These are phyloP conservation scores for Aristolochia fimbriata DNA, from an alignment of 164 flowering plant genomes.

Conservation along the genomic window DNA sequence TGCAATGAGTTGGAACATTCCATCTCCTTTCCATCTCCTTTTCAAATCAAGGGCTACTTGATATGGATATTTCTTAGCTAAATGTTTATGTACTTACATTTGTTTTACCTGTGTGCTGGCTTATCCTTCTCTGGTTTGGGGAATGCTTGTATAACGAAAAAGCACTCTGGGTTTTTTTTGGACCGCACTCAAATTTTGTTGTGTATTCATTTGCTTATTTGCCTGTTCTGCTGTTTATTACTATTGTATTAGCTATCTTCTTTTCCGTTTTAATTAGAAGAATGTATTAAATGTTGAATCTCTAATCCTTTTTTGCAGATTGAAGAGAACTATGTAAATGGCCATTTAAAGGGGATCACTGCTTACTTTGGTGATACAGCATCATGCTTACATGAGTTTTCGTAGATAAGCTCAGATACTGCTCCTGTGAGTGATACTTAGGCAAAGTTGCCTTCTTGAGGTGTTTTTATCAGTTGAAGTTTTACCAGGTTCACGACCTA, in stretches of 20 bases:
- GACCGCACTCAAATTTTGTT: neutral
- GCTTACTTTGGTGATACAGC: conserved; percentile 40
- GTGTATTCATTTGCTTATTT: neutral
- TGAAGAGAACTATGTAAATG: conserved; percentile 34
- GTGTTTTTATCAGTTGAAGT: no score
- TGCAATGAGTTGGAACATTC: no score
- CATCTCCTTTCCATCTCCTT: no score
- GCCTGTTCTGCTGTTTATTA: no score
- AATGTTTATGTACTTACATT: no score
- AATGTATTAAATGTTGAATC: neutral
- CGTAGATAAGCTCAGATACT: no score
- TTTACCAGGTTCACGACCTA: no score
- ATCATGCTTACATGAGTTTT: neutral
- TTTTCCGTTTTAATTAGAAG: neutral
- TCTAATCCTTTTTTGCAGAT: conserved; percentile 20
- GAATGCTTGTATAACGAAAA: neutral
- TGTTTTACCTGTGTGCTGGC: no score
- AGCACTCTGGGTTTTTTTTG: neutral
- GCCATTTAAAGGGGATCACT: conserved; percentile 36
- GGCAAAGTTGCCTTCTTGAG: no score
- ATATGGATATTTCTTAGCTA: no score
- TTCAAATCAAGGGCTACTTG: no score
- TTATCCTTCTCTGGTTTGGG: no score
- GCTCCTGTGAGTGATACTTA: neutral
- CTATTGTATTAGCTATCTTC: neutral